phyloP scores from a whole-genome alignment of 352 stramenopile species.

The Phytopythium mirpurense region DNA sequence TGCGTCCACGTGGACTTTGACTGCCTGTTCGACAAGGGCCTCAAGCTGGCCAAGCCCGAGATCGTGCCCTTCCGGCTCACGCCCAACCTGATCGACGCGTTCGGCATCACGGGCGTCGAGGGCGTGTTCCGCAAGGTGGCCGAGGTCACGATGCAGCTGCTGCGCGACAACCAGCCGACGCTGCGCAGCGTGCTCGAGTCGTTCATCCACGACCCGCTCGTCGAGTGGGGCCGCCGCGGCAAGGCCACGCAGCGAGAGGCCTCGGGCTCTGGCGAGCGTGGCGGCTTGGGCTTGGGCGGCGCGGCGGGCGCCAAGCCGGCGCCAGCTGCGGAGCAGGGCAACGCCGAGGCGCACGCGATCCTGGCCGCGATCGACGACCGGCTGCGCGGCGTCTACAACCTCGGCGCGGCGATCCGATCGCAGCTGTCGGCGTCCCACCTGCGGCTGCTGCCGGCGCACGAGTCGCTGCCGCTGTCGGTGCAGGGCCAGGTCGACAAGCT shows the following conservation, averaged over 20 bases:
- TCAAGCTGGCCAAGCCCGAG: slow-evolving; percentile 94
- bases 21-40: slow-evolving; percentile 99
- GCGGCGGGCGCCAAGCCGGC: not conserved
- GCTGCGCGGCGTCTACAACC: slow-evolving; percentile 91
- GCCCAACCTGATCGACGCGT: slow-evolving; percentile 99
- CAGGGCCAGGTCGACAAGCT: slow-evolving; percentile 92
- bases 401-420: slow-evolving; percentile 72
- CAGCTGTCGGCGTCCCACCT: slow-evolving; percentile 63
- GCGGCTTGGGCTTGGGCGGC: too few species aligned
- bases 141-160: slow-evolving; percentile 87
- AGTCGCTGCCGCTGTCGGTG: slow-evolving; percentile 90
- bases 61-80: slow-evolving; percentile 99
- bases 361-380: slow-evolving; percentile 90
- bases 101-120: slow-evolving; percentile 96
- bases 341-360: slow-evolving; percentile 82
- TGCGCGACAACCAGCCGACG: slow-evolving; percentile 96
- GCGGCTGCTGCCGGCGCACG: slow-evolving; percentile 63
- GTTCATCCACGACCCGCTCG: slow-evolving; percentile 98
- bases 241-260: slow-evolving; percentile 53
- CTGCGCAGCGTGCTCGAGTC: slow-evolving; percentile 98
- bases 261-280: slow-evolving; percentile 44
- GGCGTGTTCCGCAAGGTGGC: slow-evolving; percentile 92
- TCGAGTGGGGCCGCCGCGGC: slow-evolving; percentile 86
- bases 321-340: slow-evolving; percentile 25
- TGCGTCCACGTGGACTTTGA: slow-evolving; percentile 99